Evolutionary conservation across 139 green algal species (phyloP), one percentile per base, ranked within the genome.

Genomic region (Chlorella sp.): DNA sequence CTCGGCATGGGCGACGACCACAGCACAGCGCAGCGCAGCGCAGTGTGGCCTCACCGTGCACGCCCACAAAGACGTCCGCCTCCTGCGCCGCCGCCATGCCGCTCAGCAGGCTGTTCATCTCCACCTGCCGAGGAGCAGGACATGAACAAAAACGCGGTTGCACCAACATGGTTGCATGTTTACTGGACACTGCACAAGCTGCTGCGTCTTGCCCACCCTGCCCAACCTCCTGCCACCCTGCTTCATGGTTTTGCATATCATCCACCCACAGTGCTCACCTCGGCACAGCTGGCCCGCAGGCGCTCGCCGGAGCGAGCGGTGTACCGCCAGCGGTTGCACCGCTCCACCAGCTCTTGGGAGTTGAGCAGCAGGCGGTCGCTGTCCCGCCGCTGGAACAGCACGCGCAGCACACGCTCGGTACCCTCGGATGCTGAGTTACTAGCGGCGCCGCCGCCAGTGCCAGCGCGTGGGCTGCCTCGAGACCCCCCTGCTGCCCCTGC

Each of bases 1-100:
- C n/a, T n/a, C n/a, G n/a, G n/a, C n/a, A n/a, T n/a, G n/a, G n/a
- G n/a, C 5, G 18, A 9, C 20, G 6, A 64, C 21, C 13, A 15
- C 57, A 64, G 13, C 6, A 15, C 57, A 25, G 3, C 9, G 57
- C 11, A 15, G 15, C 60, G 15, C 11, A 67, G 17, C 60, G 15
- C 2, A 67, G 60, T 23, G 23, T 15, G 23, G 60, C 5, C 60
- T 15, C 17, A 67, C 60, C 69, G 13, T 75, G 69, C 69, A 75
- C 25, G 15, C 69, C 69, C 12, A 75, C 36, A 56, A 75, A 75
- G 4, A 75, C 69, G 34, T 75, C 69, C 17, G 69, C 69, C 34
- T 75, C 69, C 69, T 75, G 69, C 15, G 69, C 69, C 36, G 69
- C 69, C 26, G 69, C 69, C 34, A 75, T 75, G 69, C 69, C 69